A percentile compares a stretch with the other conserved stretches of the same genome.
Evolutionary conservation across 148 eudicot species (phyloP).

Genomic region (Fagopyrum tataricum): DNA sequence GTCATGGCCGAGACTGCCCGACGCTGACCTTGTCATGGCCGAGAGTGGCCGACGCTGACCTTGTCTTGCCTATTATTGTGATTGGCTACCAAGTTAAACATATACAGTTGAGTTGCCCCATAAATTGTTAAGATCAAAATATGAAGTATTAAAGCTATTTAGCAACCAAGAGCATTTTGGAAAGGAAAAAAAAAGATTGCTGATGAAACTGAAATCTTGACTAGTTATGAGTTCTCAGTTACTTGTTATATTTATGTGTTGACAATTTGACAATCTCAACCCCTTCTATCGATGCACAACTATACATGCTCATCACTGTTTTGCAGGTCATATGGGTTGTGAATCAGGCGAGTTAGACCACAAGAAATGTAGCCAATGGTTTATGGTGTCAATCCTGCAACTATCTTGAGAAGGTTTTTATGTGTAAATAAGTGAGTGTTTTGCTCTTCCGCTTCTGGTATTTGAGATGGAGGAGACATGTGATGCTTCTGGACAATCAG

Average conservation of each 20-base stretch:
- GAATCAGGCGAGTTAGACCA: constrained; percentile 16
- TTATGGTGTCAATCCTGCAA: constrained; percentile 13
- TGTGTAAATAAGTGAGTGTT: constrained; percentile 36
- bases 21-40: too few species aligned
- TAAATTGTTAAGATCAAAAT: neutral
- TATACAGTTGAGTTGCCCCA: neutral
- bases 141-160: neutral
- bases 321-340: constrained; percentile 36
- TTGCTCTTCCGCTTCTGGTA: constrained; percentile 39
- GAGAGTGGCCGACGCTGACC: too few species aligned
- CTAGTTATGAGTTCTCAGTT: neutral
- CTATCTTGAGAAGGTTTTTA: constrained; percentile 26
- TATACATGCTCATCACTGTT: constrained; percentile 2
- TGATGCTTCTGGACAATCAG: constrained; percentile 52
- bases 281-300: constrained; percentile 3
- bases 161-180: neutral
- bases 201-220: neutral
- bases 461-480: constrained; percentile 64
- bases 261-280: neutral
- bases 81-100: neutral
- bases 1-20: too few species aligned
- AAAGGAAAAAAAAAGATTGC: neutral
- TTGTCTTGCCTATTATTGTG: neutral
- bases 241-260: neutral
- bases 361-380: constrained; percentile 18